Conservation (phyloP, 345 rosid species). For the Brassica juncea region DNA sequence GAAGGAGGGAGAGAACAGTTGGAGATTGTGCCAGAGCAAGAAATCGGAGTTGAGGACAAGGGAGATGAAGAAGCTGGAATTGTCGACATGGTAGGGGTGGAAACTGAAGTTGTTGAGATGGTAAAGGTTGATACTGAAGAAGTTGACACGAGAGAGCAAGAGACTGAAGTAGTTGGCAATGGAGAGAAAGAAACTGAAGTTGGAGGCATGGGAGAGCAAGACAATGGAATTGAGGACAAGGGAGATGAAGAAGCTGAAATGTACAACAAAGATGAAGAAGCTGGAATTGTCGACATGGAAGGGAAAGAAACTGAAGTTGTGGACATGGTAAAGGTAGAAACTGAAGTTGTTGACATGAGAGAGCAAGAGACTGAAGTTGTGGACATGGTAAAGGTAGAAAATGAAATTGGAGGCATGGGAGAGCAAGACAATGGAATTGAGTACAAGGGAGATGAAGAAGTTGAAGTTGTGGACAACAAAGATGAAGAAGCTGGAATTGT, state of each 20-base stretch:
- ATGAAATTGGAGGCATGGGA: not conserved
- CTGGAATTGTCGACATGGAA: not conserved
- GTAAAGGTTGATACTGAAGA: not conserved
- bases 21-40: conserved; percentile 17
- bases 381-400: not conserved
- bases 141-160: not conserved
- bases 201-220: not conserved
- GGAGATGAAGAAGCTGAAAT: not conserved
- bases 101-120: not conserved
- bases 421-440: not conserved
- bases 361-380: not conserved
- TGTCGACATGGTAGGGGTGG: not conserved
- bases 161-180: not conserved
- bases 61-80: not conserved
- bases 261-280: not conserved
- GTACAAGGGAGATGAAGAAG: not conserved
- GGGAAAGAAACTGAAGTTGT: not conserved
- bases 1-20: not conserved
- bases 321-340: not conserved
- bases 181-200: not conserved
- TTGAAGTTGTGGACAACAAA: not conserved
- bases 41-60: conserved; percentile 5
- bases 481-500: not conserved
- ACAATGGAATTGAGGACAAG: not conserved
- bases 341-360: not conserved